phyloP scores from a whole-genome alignment of 805 yeast species.

The Candida broadrunensis region DNA sequence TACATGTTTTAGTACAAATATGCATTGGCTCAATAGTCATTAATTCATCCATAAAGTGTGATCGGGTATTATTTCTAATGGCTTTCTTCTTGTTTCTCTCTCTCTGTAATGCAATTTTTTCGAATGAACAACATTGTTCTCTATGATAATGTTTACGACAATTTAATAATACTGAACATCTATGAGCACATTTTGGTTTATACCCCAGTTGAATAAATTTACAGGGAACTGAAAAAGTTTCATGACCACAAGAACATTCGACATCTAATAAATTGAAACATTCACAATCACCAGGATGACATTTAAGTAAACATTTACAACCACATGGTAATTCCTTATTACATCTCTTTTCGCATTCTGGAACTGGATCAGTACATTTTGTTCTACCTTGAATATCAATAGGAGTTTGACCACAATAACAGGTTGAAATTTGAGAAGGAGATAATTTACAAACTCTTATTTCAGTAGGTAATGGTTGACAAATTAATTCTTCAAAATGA shows the following conservation, averaged over 20 bases:
- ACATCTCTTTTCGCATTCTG: constrained; percentile 68
- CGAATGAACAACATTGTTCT: constrained; percentile 66
- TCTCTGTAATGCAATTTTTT: constrained; percentile 55
- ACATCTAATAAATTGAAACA: constrained; percentile 54
- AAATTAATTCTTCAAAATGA: constrained; percentile 47
- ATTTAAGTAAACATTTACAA: constrained; percentile 60
- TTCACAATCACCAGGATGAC: constrained; percentile 77
- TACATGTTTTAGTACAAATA: constrained; percentile 67
- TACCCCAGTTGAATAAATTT: constrained; percentile 47
- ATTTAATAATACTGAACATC: constrained; percentile 70
- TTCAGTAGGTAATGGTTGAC: constrained; percentile 47
- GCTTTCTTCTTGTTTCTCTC: constrained; percentile 53
- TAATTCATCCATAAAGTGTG: constrained; percentile 39
- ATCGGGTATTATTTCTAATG: constrained; percentile 42
- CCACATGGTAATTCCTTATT: constrained; percentile 69
- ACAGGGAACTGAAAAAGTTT: constrained; percentile 63
- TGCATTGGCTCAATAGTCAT: constrained; percentile 69
- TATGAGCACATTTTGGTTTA: constrained; percentile 61
- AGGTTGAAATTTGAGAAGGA: constrained; percentile 57
- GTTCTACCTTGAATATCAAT: constrained; percentile 45
- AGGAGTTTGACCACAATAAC: constrained; percentile 76
- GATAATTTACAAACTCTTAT: constrained; percentile 53
- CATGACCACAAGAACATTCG: constrained; percentile 62
- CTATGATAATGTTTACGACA: constrained; percentile 81
- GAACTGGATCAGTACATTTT: constrained; percentile 74